Percentiles rank a stretch among this genome's conserved stretches.
Conservation (phyloP, 1,139 yeast genomes). For the Saccharomycopsis hybrid region DNA sequence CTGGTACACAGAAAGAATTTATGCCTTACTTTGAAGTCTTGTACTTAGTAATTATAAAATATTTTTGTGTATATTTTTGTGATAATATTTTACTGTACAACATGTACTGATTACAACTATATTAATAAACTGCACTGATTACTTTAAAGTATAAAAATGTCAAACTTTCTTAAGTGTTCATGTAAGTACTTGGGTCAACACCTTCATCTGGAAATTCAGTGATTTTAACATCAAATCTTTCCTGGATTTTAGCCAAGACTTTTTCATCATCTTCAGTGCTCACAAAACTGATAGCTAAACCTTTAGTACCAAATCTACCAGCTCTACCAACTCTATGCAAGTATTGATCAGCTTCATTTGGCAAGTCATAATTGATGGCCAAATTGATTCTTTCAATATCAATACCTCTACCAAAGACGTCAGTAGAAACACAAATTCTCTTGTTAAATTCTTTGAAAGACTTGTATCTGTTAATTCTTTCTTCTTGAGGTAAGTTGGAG, state of each 20-base stretch:
- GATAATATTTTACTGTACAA: too few species aligned
- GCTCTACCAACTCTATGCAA: slow-evolving; percentile 99
- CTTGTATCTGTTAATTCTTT: slow-evolving; percentile 95
- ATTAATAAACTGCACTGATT: too few species aligned
- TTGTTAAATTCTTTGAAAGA: slow-evolving; percentile 96
- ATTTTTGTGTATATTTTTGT: too few species aligned
- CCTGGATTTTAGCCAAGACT: slow-evolving; percentile 88
- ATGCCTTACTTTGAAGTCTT: too few species aligned
- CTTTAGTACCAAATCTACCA: slow-evolving; percentile 99
- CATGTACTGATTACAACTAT: too few species aligned
- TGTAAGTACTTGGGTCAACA: slow-evolving; percentile 94
- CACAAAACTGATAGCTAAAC: slow-evolving; percentile 90
- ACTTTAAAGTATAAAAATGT: too few species aligned
- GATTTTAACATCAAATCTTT: slow-evolving; percentile 93
- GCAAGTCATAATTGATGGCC: slow-evolving; percentile 93
- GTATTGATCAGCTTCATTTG: slow-evolving; percentile 91
- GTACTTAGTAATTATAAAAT: too few species aligned
- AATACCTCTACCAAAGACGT: slow-evolving; percentile 98
- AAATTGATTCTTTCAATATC: slow-evolving; percentile 98
- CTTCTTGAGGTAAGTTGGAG: slow-evolving; percentile 94
- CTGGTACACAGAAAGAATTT: too few species aligned
- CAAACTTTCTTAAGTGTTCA: slow-evolving; percentile 74
- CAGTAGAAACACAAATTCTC: slow-evolving; percentile 97
- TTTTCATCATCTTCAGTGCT: slow-evolving; percentile 82
- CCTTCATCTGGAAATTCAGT: slow-evolving; percentile 97